Base-by-base conservation (phyloP, 257 asterid species). In the Solanum dulcamara region DNA sequence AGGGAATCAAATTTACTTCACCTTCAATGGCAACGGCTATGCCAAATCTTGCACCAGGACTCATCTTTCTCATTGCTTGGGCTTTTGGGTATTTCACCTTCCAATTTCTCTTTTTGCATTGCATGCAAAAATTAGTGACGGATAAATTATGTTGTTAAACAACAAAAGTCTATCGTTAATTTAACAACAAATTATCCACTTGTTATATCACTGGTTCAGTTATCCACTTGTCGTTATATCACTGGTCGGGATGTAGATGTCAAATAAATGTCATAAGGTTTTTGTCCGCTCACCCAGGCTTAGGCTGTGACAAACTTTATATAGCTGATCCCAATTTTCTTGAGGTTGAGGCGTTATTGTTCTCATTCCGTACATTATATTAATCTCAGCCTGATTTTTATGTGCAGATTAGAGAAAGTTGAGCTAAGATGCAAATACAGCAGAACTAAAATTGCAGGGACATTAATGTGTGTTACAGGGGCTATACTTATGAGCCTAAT, bases 41-140 rank as follows among this genome's bases (percentile, higher is more conserved):
- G 99, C 99, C 99, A 60, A 96, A 96, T 85, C 92, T 96, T 75
- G 96, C 97, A 44, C 99, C 99, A 20, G 99, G 98, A 38, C 89
- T 96, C 22, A 92, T 93, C 83, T 96, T 96, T 84, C 87, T 92
- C 89, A 92, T 96, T 70, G 97, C 99, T 80, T 94, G 99, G 93
- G 91, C 89, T 48, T 91, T 89, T 85, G 88, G 97, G 99, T 93
- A 85, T 18, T 57, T 2, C 11, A 20, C 62, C 57, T 70, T 60
- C 26, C 48, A 12, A 33, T 32, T 13, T 53, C 53, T 1, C 13
- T 26, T n/a, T 33, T 18, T 33, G 26, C 66, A n/a, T 57, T 57
- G 64, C 64, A 22, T 8, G 28, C 5, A 55, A 1, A 10, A 55
- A 55, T 55, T 55, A 55, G 28, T 20, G 28, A 67, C 44, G 7